Evolutionary conservation across 768 basidiomycete species (phyloP), one percentile per base, ranked within the genome.

Genomic region (Termitomyces bulborhizus): DNA sequence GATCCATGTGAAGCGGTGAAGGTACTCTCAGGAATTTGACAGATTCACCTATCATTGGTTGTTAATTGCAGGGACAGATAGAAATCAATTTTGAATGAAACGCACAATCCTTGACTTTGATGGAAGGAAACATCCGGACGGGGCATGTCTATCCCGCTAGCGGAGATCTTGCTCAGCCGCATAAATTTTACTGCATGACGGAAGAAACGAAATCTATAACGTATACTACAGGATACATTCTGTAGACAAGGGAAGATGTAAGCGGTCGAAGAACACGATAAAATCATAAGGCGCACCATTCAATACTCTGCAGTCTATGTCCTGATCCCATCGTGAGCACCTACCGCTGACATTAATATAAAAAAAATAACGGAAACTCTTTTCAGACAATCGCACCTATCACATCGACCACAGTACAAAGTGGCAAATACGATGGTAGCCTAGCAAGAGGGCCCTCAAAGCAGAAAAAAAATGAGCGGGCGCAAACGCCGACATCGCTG

Each of bases 201-300:
- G 7, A 57, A 29, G 16, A 51, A 16, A 48, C 26, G 6, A 50
- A 18, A 37, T 55, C 7, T 50, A 55, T 55, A 55, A 18, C 26
- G 8, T 37, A 29, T 5, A 27, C 16, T 43, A 44, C 34, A 45
- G 6, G 27, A 45, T 37, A 50, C 54, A 50, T 44, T 32, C 54
- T 55, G 29, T 9, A 34, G 34, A 26, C 15, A 39, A 40, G 29
- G 1, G 11, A 16, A 32, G 29, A 50, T 24, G 27, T 58, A 13
- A 55, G 45, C 21, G 6, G 18, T 1, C 4, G 37, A 27, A 27
- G 8, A 41, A 37, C 24, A 41, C 7, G 24, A 40, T 18, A 13
- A 43, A 18, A 31, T 16, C 13, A 40, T 46, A 18, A 32, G 34
- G 37, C 57, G 29, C 43, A 58, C 57, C 48, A 37, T 42, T 6